A percentile compares a stretch with the other conserved stretches of the same genome.
phyloP scores from a whole-genome alignment of 495 filamentous ascomycete genomes.

The Trichoderma gamsii region DNA sequence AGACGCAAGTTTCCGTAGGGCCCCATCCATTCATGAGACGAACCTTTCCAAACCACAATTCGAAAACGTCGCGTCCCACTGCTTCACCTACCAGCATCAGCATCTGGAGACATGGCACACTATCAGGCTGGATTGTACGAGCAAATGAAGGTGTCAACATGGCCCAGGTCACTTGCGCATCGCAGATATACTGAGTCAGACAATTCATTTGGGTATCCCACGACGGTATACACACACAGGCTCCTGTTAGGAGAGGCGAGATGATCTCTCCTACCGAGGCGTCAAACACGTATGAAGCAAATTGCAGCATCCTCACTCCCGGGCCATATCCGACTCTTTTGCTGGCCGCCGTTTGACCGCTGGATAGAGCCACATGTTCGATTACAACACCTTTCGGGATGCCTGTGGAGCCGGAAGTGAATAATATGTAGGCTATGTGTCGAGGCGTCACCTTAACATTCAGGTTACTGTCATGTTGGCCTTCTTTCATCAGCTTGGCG shows the following conservation, averaged over 20 bases:
- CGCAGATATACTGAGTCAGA: conserved; percentile 19
- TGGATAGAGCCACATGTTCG: conserved; percentile 26
- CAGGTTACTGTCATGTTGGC: too few relatives aligned
- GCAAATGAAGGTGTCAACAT: conserved; percentile 16
- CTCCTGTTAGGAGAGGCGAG: not conserved
- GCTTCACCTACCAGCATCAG: conserved; percentile 22
- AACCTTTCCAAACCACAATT: conserved; percentile 8
- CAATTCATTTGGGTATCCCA: not conserved
- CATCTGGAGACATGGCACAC: conserved; percentile 20
- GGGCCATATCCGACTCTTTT: conserved; percentile 45
- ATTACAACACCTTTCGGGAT: conserved; percentile 30
- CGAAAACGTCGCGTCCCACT: conserved; percentile 13
- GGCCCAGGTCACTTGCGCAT: conserved; percentile 13
- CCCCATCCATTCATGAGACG: conserved; percentile 19
- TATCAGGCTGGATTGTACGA: conserved; percentile 19
- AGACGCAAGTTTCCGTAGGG: conserved; percentile 3
- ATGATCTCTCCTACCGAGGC: not conserved
- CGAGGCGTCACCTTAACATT: not conserved
- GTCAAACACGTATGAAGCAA: conserved; percentile 34
- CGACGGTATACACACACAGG: conserved; percentile 12
- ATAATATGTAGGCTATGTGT: conserved; percentile 41
- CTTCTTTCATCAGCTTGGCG: too few relatives aligned
- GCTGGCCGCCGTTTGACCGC: conserved; percentile 20
- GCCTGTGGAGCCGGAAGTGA: conserved; percentile 35
- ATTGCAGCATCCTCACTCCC: conserved; percentile 43